Evolutionary conservation across 495 filamentous ascomycete genomes (phyloP).

Genomic region (Penicillium maclennaniae): DNA sequence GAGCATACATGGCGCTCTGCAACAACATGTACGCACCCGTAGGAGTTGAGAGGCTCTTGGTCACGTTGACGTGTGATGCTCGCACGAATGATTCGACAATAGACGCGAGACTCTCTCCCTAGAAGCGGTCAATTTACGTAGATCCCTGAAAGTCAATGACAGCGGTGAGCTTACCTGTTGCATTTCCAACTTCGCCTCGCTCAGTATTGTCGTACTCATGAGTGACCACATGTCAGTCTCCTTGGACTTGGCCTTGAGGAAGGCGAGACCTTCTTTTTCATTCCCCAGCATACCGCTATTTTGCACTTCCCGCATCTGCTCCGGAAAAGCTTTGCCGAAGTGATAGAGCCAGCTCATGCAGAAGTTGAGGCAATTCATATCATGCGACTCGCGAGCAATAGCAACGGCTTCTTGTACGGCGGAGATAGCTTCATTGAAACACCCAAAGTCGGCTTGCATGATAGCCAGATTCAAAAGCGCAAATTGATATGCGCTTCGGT

Average conservation of each 20-base stretch:
- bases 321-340: constrained; percentile 80
- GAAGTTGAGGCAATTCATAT: constrained; percentile 90
- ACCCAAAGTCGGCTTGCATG: constrained; percentile 93
- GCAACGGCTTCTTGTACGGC: constrained; percentile 92
- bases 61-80: constrained; percentile 76
- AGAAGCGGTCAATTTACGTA: constrained; percentile 14
- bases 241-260: constrained; percentile 82
- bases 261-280: constrained; percentile 76
- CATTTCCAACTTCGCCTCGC: constrained; percentile 78
- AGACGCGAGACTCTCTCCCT: constrained; percentile 76
- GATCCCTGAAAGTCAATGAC: background rate
- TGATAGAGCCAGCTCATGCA: constrained; percentile 97
- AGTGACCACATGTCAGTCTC: constrained; percentile 86
- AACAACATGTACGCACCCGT: constrained; percentile 71
- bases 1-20: constrained; percentile 66
- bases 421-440: constrained; percentile 81
- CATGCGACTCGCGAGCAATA: constrained; percentile 85
- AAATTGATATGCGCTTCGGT: constrained; percentile 91
- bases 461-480: constrained; percentile 92
- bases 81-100: constrained; percentile 76
- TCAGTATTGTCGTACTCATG: constrained; percentile 78
- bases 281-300: constrained; percentile 70
- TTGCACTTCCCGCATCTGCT: constrained; percentile 65
- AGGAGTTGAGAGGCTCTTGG: constrained; percentile 66
- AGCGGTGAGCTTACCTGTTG: constrained; percentile 43